A percentile compares a stretch with the other conserved stretches of the same genome.
Conservation (phyloP, 306 rosid genomes). For the Rosa chinensis region DNA sequence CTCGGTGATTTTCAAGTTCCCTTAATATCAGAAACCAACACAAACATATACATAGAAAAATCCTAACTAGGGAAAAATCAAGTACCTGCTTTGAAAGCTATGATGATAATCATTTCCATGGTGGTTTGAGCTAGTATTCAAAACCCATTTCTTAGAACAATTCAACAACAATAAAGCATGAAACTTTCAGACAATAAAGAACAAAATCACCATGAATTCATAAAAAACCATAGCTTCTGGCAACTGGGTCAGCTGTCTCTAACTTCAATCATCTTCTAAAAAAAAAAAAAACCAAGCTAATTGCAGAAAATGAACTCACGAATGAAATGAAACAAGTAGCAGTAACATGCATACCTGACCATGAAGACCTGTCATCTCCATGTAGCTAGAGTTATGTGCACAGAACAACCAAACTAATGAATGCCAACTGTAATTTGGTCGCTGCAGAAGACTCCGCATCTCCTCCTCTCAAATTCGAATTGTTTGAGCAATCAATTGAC, state of each 20-base stretch:
- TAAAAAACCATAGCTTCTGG: background rate
- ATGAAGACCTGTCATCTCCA: conserved; percentile 71
- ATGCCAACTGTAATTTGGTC: too few relatives aligned
- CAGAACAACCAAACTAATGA: too few relatives aligned
- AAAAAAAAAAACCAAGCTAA: background rate
- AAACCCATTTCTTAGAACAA: background rate
- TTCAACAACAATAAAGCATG: background rate
- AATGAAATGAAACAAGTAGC: background rate
- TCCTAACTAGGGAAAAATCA: too few relatives aligned
- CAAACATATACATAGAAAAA: too few relatives aligned
- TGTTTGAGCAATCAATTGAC: too few relatives aligned
- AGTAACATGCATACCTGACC: conserved; percentile 59
- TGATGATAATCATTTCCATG: conserved; percentile 1
- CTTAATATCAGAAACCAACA: too few relatives aligned
- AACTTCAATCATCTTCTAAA: background rate
- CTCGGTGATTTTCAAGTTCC: too few relatives aligned
- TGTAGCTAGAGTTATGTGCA: conserved; percentile 24
- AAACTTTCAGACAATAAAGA: background rate
- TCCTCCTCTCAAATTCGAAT: too few relatives aligned
- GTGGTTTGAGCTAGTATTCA: background rate
- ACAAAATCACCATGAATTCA: background rate
- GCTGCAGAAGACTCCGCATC: too few relatives aligned
- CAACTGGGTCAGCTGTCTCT: background rate
- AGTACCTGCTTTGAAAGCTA: too few relatives aligned
- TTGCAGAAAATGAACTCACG: background rate